A percentile compares a stretch with the other conserved stretches of the same genome.
Evolutionary conservation across 306 rosid genomes (phyloP).

Genomic region (Acmispon strigosus): DNA sequence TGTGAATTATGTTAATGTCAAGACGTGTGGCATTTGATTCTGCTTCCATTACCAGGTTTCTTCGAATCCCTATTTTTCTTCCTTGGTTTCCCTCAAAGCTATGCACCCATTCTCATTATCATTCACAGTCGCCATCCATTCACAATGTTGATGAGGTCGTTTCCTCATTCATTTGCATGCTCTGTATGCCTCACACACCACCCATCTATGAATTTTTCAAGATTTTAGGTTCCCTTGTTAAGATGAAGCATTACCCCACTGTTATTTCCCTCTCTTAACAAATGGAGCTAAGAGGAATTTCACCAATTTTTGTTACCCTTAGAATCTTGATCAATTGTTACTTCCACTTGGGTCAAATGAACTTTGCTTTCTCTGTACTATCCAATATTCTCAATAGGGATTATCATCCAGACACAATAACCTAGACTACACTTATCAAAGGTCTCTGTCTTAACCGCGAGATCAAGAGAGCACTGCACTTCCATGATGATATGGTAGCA

Average conservation of each 20-base stretch:
- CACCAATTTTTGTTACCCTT: not conserved
- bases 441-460: no score
- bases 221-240: not conserved
- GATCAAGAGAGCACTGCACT: no score
- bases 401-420: not conserved
- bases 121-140: not conserved
- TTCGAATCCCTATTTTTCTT: not conserved
- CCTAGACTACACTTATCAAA: no score
- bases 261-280: not conserved
- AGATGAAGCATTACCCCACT: not conserved
- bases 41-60: not conserved
- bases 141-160: not conserved
- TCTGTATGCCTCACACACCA: not conserved
- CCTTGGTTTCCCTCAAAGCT: no score
- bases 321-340: not conserved
- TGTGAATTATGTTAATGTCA: no score
- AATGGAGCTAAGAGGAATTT: not conserved
- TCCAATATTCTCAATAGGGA: not conserved
- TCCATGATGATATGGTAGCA: not conserved
- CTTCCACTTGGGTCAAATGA: not conserved
- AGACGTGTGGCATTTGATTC: no score
- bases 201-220: not conserved
- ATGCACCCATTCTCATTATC: no score
- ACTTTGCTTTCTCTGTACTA: not conserved
- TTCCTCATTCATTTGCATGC: not conserved